Conservation (phyloP, 2,329 filamentous ascomycete genomes). For the Diaporthe vexans region DNA sequence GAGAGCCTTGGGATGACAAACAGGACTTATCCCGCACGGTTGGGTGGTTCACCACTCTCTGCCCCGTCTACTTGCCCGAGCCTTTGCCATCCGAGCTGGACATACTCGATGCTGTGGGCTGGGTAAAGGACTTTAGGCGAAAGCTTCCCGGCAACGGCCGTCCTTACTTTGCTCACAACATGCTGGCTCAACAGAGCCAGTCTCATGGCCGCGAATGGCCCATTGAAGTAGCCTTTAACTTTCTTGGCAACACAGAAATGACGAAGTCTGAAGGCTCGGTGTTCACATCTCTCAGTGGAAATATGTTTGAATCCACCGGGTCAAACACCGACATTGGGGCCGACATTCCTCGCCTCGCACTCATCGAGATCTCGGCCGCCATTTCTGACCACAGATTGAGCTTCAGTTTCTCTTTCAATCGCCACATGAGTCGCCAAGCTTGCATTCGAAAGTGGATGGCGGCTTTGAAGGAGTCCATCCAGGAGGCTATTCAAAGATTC, state of each 20-base stretch:
- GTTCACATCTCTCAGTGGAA: neutral
- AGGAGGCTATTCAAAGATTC: neutral
- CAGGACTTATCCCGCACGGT: conserved; percentile 4
- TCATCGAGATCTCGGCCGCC: conserved; percentile 13
- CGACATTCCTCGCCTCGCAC: neutral
- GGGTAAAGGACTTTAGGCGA: conserved; percentile 11
- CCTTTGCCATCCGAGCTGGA: neutral
- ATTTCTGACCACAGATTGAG: neutral
- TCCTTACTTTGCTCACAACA: conserved; percentile 15
- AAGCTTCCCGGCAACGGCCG: conserved; percentile 12
- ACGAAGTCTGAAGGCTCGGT: neutral
- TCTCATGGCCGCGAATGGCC: neutral
- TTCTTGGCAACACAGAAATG: neutral
- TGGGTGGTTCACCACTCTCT: conserved; percentile 11
- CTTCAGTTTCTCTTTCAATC: conserved; percentile 16
- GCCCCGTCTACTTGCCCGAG: neutral
- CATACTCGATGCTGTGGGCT: neutral
- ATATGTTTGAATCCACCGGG: neutral
- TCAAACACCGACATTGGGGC: neutral
- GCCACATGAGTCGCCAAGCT: neutral
- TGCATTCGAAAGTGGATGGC: neutral
- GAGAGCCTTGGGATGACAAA: neutral
- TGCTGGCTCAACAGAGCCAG: neutral
- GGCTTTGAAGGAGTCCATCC: neutral
- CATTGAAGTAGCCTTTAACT: neutral